Percentiles rank a stretch among this genome's conserved stretches.
phyloP scores from a whole-genome alignment of 129 eudicot genomes.

The Lactuca saligna region DNA sequence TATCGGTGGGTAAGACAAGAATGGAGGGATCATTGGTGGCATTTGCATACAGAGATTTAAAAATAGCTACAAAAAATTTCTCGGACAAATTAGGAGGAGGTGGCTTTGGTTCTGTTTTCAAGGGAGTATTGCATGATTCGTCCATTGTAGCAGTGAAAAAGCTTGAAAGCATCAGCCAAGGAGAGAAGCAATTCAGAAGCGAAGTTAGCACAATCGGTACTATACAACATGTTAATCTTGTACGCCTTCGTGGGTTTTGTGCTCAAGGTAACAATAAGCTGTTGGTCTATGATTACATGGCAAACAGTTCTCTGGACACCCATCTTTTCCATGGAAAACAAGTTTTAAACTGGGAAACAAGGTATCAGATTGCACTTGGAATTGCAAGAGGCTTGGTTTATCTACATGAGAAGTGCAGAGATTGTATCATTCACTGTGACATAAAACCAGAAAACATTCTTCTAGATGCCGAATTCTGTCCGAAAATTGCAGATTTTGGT shows the following conservation, averaged over 20 bases:
- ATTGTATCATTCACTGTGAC: constrained; percentile 76
- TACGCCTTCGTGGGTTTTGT: constrained; percentile 67
- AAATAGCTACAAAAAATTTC: constrained; percentile 50
- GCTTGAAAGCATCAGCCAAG: constrained; percentile 58
- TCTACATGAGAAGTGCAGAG: constrained; percentile 68
- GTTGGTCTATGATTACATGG: constrained; percentile 65
- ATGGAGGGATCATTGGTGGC: constrained; percentile 51
- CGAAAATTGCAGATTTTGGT: constrained; percentile 72
- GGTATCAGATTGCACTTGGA: constrained; percentile 63
- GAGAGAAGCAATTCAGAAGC: constrained; percentile 70
- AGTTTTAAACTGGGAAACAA: constrained; percentile 47
- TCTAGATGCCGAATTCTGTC: constrained; percentile 44
- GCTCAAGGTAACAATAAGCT: constrained; percentile 44
- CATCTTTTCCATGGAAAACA: constrained; percentile 46
- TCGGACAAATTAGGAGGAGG: constrained; percentile 57
- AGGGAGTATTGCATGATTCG: constrained; percentile 50
- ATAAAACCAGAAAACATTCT: constrained; percentile 80
- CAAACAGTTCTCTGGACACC: constrained; percentile 52
- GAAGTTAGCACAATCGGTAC: constrained; percentile 74
- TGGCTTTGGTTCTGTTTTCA: constrained; percentile 64
- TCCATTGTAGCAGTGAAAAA: constrained; percentile 58
- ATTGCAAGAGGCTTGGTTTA: constrained; percentile 62
- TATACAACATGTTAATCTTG: constrained; percentile 70
- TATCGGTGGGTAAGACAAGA: constrained; percentile 9
- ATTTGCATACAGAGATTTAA: constrained; percentile 53